Percentiles rank a stretch among this genome's conserved stretches.
Conservation (phyloP, 257 asterid species). For the Solanum chilense region DNA sequence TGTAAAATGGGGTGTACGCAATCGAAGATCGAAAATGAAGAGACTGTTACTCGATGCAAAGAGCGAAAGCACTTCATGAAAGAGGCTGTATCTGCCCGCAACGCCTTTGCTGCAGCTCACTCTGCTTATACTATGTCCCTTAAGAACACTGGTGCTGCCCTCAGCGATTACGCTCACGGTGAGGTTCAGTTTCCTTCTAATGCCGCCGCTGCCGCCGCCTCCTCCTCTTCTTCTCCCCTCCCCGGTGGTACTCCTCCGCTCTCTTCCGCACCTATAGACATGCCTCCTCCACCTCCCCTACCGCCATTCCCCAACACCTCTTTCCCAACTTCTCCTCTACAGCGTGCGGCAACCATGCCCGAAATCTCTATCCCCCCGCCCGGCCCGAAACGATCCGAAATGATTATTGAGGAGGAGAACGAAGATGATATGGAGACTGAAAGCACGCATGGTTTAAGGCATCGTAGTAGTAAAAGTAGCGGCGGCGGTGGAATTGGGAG, state of each 20-base stretch:
- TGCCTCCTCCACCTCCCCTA: slow-evolving; percentile 36
- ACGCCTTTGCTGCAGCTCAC: slow-evolving; percentile 95
- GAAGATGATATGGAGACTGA: slow-evolving; percentile 53
- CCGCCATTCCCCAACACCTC: slow-evolving; percentile 72
- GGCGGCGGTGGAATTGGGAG: slow-evolving; percentile 18
- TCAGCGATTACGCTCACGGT: slow-evolving; percentile 83
- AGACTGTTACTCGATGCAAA: slow-evolving; percentile 76
- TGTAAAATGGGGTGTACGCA: slow-evolving; percentile 71
- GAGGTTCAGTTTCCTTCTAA: slow-evolving; percentile 40
- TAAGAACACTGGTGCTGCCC: slow-evolving; percentile 91
- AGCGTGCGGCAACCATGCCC: slow-evolving; percentile 82
- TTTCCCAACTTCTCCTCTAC: slow-evolving; percentile 44
- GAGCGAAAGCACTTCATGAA: slow-evolving; percentile 79
- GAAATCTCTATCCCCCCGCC: slow-evolving; percentile 45
- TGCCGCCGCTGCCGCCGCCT: slow-evolving; percentile 3
- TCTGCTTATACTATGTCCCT: slow-evolving; percentile 72
- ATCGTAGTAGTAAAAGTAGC: slow-evolving; percentile 36
- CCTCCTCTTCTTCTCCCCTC: slow-evolving; percentile 11
- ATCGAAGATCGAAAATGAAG: slow-evolving; percentile 91
- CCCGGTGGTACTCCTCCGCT: slow-evolving; percentile 21
- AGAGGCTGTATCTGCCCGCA: slow-evolving; percentile 67
- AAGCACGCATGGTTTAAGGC: slow-evolving; percentile 44
- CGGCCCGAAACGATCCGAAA: slow-evolving; percentile 33
- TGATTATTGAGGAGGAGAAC: slow-evolving; percentile 66
- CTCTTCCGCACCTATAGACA: slow-evolving; percentile 40